These are phyloP conservation scores for Claviceps africana DNA, from an alignment of 2,329 filamentous ascomycete genomes.

Conservation along the genomic window DNA sequence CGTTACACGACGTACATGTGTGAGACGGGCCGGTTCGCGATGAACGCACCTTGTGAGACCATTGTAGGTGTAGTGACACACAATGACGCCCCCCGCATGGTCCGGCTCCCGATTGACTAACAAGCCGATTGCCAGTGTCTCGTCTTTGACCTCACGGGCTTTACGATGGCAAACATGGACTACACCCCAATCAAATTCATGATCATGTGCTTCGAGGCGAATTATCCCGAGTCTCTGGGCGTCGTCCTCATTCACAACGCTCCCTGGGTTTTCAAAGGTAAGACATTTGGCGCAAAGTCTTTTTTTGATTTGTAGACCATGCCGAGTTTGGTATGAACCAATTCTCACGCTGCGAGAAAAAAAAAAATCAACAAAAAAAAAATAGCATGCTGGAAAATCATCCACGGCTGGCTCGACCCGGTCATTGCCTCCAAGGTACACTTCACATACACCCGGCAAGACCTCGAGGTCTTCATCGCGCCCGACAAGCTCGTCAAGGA, in stretches of 20 bases:
- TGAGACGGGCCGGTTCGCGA: neutral
- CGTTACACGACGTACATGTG: neutral
- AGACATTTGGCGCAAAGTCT: neutral
- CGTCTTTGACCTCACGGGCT: conserved; percentile 52
- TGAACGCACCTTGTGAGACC: neutral
- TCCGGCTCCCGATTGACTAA: no score
- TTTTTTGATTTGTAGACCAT: neutral
- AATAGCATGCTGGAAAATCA: no score
- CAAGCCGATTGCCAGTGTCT: no score
- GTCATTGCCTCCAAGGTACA: no score
- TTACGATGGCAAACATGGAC: conserved; percentile 61
- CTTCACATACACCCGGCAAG: no score
- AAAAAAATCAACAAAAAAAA: no score
- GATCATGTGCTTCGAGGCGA: conserved; percentile 66
- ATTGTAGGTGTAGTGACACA: neutral
- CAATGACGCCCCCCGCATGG: no score
- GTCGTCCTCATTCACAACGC: conserved; percentile 60
- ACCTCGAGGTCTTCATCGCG: no score
- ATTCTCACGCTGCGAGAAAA: no score
- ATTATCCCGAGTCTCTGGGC: conserved; percentile 61
- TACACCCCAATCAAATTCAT: conserved; percentile 66
- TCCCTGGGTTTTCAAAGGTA: conserved; percentile 52
- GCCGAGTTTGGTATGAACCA: no score
- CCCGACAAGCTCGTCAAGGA: no score
- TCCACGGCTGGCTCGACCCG: no score